Base-by-base conservation (phyloP, 2,329 filamentous ascomycete genomes). In the Huntiella moniliformis region DNA sequence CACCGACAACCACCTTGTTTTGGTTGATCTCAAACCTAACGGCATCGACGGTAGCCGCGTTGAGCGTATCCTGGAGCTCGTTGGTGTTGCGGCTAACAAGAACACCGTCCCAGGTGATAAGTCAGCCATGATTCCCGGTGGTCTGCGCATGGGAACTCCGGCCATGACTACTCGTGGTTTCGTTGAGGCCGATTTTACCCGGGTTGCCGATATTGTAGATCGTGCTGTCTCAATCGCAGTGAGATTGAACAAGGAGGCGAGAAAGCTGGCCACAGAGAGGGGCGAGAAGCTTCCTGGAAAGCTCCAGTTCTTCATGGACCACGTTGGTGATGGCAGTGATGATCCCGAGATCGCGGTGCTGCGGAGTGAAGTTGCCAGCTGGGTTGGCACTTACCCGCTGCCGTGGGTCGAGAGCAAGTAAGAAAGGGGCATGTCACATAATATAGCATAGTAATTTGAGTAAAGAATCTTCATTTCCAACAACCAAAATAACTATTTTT, bases 51-150 rank as follows among this genome's bases (percentile, higher is more conserved):
- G 91, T 57, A 91, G 91, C 49, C 85, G 91, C 63, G 82, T 96
- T 37, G 91, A 98, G 73, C 80, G 84, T 51, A 82, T 98, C 50
- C 79, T 98, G 15, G 91, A 98, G 71, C 82, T 92, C 63, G 91
- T 95, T 67, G 93, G 94, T 72, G 93, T 98, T 63, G 87, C 91
- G 52, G 93, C 86, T 76, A 98, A 98, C 79, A 98, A 98, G 79
- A 98, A 98, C 77, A 81, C 84, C 51, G 91, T 94, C 50, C 91
- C 91, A 36, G 91, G 91, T 52, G 91, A 98, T 73, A 95, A 93
- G 73, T 93, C 84, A 49, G 91, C 91, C 42, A 75, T 98, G 54
- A 94, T 85, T 53, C 91, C 91, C 46, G 85, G 79, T 59, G 91
- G 91, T 70, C 79, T 98, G 63, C 85, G 91, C 56, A 93, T 98